Evolutionary conservation across 208 protist genomes (phyloP), one percentile per base, ranked within the genome.

Genomic region (Trypanosomatidae sp.): DNA sequence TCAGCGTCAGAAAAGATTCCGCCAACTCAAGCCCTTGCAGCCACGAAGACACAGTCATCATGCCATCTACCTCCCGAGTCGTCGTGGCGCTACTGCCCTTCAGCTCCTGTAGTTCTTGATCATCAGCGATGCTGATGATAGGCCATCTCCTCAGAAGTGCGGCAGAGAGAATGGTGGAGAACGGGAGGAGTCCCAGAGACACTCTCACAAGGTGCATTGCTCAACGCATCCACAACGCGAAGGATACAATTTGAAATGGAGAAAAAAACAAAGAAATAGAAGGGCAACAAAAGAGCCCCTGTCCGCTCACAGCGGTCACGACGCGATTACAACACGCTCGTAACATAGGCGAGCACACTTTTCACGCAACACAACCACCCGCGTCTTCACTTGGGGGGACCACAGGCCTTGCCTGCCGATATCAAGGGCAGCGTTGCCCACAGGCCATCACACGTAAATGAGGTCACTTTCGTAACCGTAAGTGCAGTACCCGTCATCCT

Each of bases 401-500:
- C 33, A 47, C 2, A 10, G 52, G 8, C 39, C 30, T 25, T 30
- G 44, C 39, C 22, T 47, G n/a, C 0, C 8, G 19, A 22, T 9
- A 39, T 28, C 10, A 22, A 30, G 8, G 33, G 17, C 60, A 10
- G 60, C 1, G 39, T 13, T 47, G 36, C 3, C 9, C 2, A 36
- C 33, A 44, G 47, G 67, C 4, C 15, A 7, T 60, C 53, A 80
- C 41, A 80, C 69, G 47, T 65, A 66, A 30, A 80, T 58, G 4
- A 62, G 8, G 36, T 50, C 69, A 19, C 47, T 64, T 41, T 62
- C 70, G 49, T 69, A 80, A 1, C 70, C 76, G 58, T 76, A 76
- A 66, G 66, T 50, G 66, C 76, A 80, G 70, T 76, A 80, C 47
- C 62, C 76, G 10, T 50, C 50, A 7, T 71, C 75, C 22, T 66